Base-by-base conservation (phyloP, 2,329 filamentous ascomycete species). In the Hirsutella thompsonii region DNA sequence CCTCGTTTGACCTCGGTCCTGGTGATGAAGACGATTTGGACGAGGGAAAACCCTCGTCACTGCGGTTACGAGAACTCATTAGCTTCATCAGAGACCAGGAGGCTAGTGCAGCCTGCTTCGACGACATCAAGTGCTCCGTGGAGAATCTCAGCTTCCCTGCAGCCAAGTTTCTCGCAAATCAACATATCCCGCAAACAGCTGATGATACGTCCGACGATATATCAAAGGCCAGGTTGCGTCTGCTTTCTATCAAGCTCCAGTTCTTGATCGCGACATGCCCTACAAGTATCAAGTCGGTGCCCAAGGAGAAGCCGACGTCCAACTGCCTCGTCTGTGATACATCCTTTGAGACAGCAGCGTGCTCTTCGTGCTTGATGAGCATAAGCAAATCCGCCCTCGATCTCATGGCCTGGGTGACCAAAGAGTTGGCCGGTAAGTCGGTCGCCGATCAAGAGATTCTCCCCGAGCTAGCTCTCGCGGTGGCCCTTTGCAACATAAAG, bases 71-170 rank as follows among this genome's bases (percentile, higher is more conserved):
- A 14, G 59, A 61, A 26, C 44, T 71, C 10, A 42, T 59, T 11
- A 49, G 52, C 11, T 64, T 64, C 36, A 50, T 68, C 18, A 46
- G 58, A 2, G 53, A 58, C 28, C 57, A 66, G 40, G 55, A 52
- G n/a, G 45, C 46, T 0, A 61, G 55, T n/a, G 52, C 58, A 4
- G 57, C 60, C 6, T 68, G 59, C 42, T 73, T 74, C 41, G 62
- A 66, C 28, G 70, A 72, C 38, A 48, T 72, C 33, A 70, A 65
- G 44, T 45, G 47, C 1, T 70, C 68, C 41, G 54, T 68, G 3
- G 61, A 67, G 33, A 52, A 55, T 18, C 58, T 77, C 0, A 57
- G 52, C 1, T 54, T 61, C 2, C 48, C 56, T 1, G 68, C 70
- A 6, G 48, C 66, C 8, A 59, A 58, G 34, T 51, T 59, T 20